Evolutionary conservation across 192 early-diverging fungal genomes (phyloP), one percentile per base, ranked within the genome.

Genomic region (Coemansia pectinata): DNA sequence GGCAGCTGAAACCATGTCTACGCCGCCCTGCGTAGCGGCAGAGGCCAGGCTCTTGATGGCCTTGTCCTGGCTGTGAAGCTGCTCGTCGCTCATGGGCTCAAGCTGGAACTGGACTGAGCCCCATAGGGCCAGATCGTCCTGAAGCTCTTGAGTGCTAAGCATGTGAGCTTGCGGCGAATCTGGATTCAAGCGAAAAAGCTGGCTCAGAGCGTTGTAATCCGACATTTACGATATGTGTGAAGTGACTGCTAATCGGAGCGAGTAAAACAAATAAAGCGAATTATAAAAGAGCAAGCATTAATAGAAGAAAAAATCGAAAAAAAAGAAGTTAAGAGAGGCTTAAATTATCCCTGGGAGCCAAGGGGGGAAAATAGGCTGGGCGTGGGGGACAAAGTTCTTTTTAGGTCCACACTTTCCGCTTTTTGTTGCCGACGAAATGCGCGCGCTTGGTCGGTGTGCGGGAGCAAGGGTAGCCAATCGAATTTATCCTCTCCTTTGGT

Each of bases 41-140:
- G 55, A 58, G 45, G 59, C 5, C 21, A 40, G 38, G n/a, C 19
- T 5, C 59, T 40, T 61, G 34, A 36, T 21, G 36, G 34, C 34
- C 36, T 61, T 61, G 34, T 61, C 59, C 42, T 77, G 47, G 33
- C 47, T 38, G 34, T 34, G 47, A 48, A 50, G 70, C 21, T 39
- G 63, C 59, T 73, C 74, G 31, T 74, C 75, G 61, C 17, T 23
- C 48, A 69, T 59, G 7, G 72, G 80, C 72, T 92, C 89, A 33
- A 89, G 86, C 39, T 84, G 86, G 71, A 91, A 92, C 72, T 92
- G 89, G 19, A 88, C 87, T 62, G 89, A 88, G 57, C 90, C 77
- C 83, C 87, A 92, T 31, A 91, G 78, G 8, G 88, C 81, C 53
- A 91, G 80, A 62, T 91, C 90, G 21, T 88, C 83, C 50, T 86